Base-by-base conservation (phyloP, 257 asterid species). In the Plantago ovata region DNA sequence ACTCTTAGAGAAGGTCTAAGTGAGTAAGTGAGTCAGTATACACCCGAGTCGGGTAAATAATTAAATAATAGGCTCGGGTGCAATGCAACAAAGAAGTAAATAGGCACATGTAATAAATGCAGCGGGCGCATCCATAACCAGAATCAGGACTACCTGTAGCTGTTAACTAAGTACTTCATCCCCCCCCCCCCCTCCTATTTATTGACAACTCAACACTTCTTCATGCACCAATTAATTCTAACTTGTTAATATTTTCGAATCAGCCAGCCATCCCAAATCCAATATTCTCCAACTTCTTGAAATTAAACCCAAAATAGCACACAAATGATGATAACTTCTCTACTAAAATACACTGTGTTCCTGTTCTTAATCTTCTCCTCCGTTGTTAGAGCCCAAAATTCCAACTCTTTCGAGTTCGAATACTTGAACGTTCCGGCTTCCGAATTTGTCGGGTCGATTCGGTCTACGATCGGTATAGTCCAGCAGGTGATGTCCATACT, bases 341-440 rank as follows among this genome's bases (percentile, higher is more conserved):
- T 48, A 15, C 51, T 10, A 11, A 54, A 22, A 1, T 60, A 44
- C 19, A 10, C 54, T 19, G 3, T 61, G n/a, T 39, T 70, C 15
- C 6, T 76, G 13, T 45, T 62, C 48, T 38, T 66, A 13, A 16
- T 81, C n/a, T 57, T 66, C 23, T 51, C 57, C 19, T 58, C 56
- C 1, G 68, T 53, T 24, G 33, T 63, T 4, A 42, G 63, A 36
- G 75, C 33, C 24, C 33, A 45, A 46, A 60, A 10, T 4, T 50
- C 64, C 6, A 81, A 67, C 36, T 9, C 21, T 1, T 72, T 53
- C 1, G 72, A 69, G 64, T 61, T 85, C 5, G 79, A 76, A 12
- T 78, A 75, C 46, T 50, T 89, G 48, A 60, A 23, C 22, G 94
- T 83, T 41, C 94, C 95, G 12, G 72, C 75, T 0, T 66, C 87